phyloP scores from a whole-genome alignment of 2,329 filamentous ascomycete species.

The Hypoxylon sp. region DNA sequence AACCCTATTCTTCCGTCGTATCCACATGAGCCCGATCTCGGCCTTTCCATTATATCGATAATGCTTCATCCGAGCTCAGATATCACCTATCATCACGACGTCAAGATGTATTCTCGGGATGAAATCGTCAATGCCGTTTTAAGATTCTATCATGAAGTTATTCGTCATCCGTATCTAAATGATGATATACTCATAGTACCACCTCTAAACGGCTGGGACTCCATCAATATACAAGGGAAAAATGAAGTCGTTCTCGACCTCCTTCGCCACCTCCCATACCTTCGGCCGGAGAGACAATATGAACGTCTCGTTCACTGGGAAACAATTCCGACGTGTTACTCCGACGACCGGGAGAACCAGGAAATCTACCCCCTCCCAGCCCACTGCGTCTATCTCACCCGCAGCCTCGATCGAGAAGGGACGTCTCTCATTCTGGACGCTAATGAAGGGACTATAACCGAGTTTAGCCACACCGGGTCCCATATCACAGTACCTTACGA shows the following conservation, averaged over 20 bases:
- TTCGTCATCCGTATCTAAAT: conserved; percentile 27
- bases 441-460: conserved; percentile 16
- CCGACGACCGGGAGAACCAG: not conserved
- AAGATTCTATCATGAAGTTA: conserved; percentile 22
- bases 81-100: not conserved
- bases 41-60: not conserved
- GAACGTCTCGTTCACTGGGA: conserved; percentile 22
- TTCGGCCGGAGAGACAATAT: not conserved
- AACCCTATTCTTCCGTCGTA: not conserved
- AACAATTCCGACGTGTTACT: conserved; percentile 22
- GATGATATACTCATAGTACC: conserved; percentile 10
- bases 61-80: not conserved
- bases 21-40: conserved; percentile 12
- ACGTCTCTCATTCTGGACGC: conserved; percentile 25
- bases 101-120: too few species aligned
- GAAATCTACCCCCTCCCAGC: conserved; percentile 23
- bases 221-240: conserved; percentile 16
- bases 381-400: conserved; percentile 23
- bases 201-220: conserved; percentile 7
- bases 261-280: conserved; percentile 31
- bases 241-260: conserved; percentile 23
- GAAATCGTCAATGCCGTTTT: too few species aligned
- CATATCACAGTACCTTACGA: conserved; percentile 10
- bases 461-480: conserved; percentile 5
- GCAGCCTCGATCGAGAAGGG: conserved; percentile 24